Evolutionary conservation across 495 filamentous ascomycete genomes (phyloP).

Genomic region (Penicillium dipodomyicola): DNA sequence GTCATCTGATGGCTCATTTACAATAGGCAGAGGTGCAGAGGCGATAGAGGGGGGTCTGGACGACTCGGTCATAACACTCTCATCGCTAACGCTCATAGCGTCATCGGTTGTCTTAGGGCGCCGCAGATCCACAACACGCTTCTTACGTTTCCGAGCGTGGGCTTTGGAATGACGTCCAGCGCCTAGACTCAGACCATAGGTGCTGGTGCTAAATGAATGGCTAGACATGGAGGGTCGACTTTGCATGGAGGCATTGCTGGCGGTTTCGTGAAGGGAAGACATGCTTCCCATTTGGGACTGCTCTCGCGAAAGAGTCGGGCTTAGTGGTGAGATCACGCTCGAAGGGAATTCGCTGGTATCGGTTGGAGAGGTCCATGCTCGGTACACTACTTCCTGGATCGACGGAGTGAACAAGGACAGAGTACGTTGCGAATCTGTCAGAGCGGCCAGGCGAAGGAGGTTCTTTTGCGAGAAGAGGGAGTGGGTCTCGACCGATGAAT

Average conservation of each 20-base stretch:
- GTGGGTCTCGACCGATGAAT: constrained; percentile 72
- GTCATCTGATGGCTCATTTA: constrained; percentile 44
- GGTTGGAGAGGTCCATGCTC: constrained; percentile 83
- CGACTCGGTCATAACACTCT: constrained; percentile 42
- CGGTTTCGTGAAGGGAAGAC: constrained; percentile 53
- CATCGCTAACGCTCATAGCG: constrained; percentile 55
- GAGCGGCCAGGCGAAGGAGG: constrained; percentile 67
- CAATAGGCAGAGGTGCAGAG: constrained; percentile 42
- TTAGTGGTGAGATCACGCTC: constrained; percentile 54
- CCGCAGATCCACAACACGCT: constrained; percentile 87
- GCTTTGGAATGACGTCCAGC: constrained; percentile 62
- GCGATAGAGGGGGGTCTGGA: constrained; percentile 40
- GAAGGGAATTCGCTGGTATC: constrained; percentile 64
- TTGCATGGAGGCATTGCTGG: constrained; percentile 43
- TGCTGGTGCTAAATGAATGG: constrained; percentile 39
- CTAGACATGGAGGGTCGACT: constrained; percentile 35
- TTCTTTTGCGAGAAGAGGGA: constrained; percentile 91
- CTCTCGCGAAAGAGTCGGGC: constrained; percentile 52
- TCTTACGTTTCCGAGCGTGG: constrained; percentile 79
- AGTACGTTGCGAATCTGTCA: constrained; percentile 81
- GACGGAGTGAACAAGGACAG: constrained; percentile 82
- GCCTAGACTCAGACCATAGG: constrained; percentile 62
- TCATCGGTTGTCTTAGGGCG: constrained; percentile 56
- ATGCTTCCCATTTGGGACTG: constrained; percentile 60
- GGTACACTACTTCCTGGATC: constrained; percentile 79